These are phyloP conservation scores for Trichoderma atrobrunneum DNA, from an alignment of 2,329 filamentous ascomycete genomes.

Conservation along the genomic window DNA sequence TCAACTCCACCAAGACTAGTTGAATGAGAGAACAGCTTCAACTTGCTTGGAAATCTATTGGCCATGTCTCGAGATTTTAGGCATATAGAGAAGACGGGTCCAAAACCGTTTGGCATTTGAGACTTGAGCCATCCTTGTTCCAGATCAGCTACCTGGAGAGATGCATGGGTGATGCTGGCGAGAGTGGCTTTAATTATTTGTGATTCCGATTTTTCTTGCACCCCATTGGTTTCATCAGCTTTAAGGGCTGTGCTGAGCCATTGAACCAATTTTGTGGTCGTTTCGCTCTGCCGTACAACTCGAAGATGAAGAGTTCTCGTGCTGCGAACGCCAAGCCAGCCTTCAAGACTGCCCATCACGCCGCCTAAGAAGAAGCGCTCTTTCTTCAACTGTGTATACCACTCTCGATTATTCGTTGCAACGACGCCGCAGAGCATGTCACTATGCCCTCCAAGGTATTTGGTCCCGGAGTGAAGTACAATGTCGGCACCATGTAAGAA, in stretches of 20 bases:
- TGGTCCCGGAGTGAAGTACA: constrained; percentile 92
- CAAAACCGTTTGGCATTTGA: constrained; percentile 91
- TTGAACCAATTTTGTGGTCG: constrained; percentile 63
- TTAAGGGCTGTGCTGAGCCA: constrained; percentile 56
- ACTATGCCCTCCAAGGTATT: constrained; percentile 94
- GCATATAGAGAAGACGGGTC: constrained; percentile 78
- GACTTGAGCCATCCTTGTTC: constrained; percentile 67
- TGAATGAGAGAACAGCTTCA: constrained; percentile 86
- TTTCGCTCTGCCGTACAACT: constrained; percentile 72
- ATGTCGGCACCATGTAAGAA: constrained; percentile 78
- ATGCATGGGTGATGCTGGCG: not conserved
- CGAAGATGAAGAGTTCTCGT: constrained; percentile 82
- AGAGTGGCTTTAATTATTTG: not conserved
- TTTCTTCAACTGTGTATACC: constrained; percentile 58
- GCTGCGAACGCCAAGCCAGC: constrained; percentile 86
- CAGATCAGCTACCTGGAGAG: constrained; percentile 39
- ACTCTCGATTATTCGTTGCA: constrained; percentile 53
- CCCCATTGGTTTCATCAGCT: constrained; percentile 45
- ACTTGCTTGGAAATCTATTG: constrained; percentile 68
- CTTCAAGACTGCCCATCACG: constrained; percentile 85
- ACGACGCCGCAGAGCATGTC: constrained; percentile 92
- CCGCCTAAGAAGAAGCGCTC: constrained; percentile 75
- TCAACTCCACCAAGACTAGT: constrained; percentile 93
- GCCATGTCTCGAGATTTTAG: constrained; percentile 62
- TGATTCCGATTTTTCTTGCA: constrained; percentile 57